Base-by-base conservation (phyloP, 2,329 filamentous ascomycete genomes). In the Claviceps sp. region DNA sequence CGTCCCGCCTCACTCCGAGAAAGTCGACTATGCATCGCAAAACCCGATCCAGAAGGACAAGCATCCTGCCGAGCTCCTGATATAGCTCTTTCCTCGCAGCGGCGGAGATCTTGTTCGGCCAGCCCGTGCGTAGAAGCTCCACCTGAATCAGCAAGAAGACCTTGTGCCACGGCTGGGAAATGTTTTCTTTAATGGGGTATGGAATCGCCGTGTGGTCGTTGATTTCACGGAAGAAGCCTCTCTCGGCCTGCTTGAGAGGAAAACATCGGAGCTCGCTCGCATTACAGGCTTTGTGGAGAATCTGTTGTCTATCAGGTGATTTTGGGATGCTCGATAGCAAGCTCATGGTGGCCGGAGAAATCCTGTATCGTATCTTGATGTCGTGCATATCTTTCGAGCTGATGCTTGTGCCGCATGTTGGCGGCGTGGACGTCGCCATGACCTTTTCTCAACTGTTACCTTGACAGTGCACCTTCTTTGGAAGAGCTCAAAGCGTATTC, bases 61-160 rank as follows among this genome's bases (percentile, higher is more conserved):
- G 62, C 5, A 72, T 65, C n/a, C 56, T 59, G 1, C 50, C 45
- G 14, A 61, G 60, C 11, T 71, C 66, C 3, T 56, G 52, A 30
- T 62, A 54, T 1, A 72, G 65, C 1, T 66, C 61, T 54, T 62
- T 64, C 0, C 70, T 61, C 0, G 65, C 64, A 2, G 53, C 41
- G 2, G 54, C 60, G 2, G 65, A 62, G 24, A 73, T 57, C 38
- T 78, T 77, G 14, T 70, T 70, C 1, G 82, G 81, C 57, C 80
- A 76, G 0, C 84, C 81, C 2, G 81, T 71, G 39, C 73, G 75
- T 14, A 82, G 79, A 5, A 91, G 74, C 48, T 87, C 78, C 8
- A 81, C 74, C 64, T 94, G 88, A 17, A 89, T 77, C 43, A 93
- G 73, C 4, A 94, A 71, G 11, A 82, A 89, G 1, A 84, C 76